phyloP scores from a whole-genome alignment of 257 asterid genomes.

The Nicotiana benthamiana region DNA sequence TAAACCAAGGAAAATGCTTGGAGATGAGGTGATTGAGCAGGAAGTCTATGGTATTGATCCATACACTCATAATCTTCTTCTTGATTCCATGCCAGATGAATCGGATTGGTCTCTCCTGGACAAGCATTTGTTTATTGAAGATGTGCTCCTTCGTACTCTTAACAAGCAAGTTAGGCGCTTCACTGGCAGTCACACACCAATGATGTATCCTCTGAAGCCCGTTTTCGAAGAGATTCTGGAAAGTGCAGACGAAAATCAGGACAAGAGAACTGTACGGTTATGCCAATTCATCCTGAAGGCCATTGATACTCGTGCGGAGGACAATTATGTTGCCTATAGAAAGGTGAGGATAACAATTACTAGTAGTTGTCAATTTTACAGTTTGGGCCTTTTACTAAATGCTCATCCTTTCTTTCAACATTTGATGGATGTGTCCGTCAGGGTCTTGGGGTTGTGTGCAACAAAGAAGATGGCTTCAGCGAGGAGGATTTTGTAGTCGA shows the following conservation, averaged over 20 bases:
- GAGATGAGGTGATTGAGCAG: conserved; percentile 93
- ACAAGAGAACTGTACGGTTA: conserved; percentile 49
- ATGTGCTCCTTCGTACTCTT: conserved; percentile 74
- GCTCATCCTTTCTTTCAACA: conserved; percentile 1
- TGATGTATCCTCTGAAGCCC: conserved; percentile 76
- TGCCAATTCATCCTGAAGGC: conserved; percentile 75
- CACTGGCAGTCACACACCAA: conserved; percentile 87
- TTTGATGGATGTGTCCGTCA: conserved; percentile 22
- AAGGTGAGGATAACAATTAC: conserved; percentile 43
- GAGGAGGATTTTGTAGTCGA: conserved; percentile 97
- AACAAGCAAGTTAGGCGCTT: conserved; percentile 77
- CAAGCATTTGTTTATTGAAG: conserved; percentile 84
- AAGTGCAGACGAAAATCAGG: conserved; percentile 52
- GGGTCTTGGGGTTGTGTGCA: conserved; percentile 99
- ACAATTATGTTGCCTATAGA: conserved; percentile 92
- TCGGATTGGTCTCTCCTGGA: conserved; percentile 80
- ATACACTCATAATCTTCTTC: conserved; percentile 91
- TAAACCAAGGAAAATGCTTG: conserved; percentile 81
- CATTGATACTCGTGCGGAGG: conserved; percentile 78
- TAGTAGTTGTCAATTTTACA: not conserved
- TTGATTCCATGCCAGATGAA: conserved; percentile 97
- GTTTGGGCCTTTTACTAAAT: not conserved
- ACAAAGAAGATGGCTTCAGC: conserved; percentile 83
- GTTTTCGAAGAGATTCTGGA: conserved; percentile 68
- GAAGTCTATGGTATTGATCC: conserved; percentile 99